Conservation (phyloP, 768 basidiomycete genomes). For the Cytidiella melzeri region DNA sequence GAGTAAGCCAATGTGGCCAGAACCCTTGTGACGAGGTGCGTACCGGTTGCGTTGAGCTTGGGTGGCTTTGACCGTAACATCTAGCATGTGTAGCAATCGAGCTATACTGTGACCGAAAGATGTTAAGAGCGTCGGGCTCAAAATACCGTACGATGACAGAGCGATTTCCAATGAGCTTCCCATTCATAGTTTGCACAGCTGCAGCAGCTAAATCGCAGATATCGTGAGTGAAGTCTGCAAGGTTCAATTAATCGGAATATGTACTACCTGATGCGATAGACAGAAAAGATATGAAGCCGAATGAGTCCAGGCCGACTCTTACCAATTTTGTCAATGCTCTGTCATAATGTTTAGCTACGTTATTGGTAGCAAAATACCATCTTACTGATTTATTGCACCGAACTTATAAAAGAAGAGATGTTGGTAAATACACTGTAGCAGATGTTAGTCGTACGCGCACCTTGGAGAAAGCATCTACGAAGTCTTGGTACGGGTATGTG, state of each 20-base stretch:
- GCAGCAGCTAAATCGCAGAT: background rate
- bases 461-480: background rate
- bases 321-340: background rate
- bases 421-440: background rate
- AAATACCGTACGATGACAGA: slow-evolving; percentile 2
- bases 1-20: too few relatives aligned
- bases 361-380: too few relatives aligned
- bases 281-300: slow-evolving; percentile 7
- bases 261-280: background rate
- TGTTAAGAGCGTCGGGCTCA: slow-evolving; percentile 3
- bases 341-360: too few relatives aligned
- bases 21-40: too few relatives aligned
- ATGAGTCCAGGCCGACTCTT: background rate
- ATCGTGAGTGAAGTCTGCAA: too few relatives aligned
- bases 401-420: background rate
- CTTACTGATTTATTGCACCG: background rate
- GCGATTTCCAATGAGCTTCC: background rate
- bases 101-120: too few relatives aligned
- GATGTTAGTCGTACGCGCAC: background rate
- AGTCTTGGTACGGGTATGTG: background rate
- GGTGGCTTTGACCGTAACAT: too few relatives aligned
- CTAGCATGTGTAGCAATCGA: too few relatives aligned
- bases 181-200: slow-evolving; percentile 2
- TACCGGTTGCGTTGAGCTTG: too few relatives aligned
- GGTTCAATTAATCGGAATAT: background rate